Base-by-base conservation (phyloP, 2,329 filamentous ascomycete species). In the Aspergillus brasiliensis region DNA sequence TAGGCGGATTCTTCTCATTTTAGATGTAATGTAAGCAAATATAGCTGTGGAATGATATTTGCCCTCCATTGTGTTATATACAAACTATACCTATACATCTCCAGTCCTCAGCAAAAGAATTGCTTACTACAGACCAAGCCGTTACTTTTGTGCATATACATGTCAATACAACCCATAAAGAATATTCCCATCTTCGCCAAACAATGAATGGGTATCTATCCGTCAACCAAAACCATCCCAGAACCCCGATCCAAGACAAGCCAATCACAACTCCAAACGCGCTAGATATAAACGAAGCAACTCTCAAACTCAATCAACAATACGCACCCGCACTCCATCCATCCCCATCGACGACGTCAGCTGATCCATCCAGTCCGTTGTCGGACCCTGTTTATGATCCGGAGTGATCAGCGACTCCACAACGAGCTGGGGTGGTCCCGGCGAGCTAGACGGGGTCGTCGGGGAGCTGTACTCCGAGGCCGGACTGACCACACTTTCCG, bases 301-400 rank as follows among this genome's bases (percentile, higher is more conserved):
- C 34, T 28, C 34, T 42, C 11, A 28, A 3, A n/a, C 48, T 42
- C 23, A 44, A 19, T 23, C 25, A 10, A 42, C 37, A 54, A 42
- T 54, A 15, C 34, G 21, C 27, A 40, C 37, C 5, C 51, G 23
- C 37, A 54, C 25, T 5, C 51, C 34, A n/a, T 65, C 67, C 57
- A 70, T 55, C 2, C 68, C 68, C 67, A 69, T 69, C 2, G 67
- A 67, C 13, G 60, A 63, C 13, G 63, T 57, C 38, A 70, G 58
- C 13, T 61, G 66, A 28, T 70, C 68, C 68, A 70, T 69, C 68
- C 67, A 69, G 48, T 69, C 62, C 1, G 66, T 64, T 2, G 63
- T 67, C 0, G 65, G 61, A 7, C 66, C 59, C 19, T 66, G 58
- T 15, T 57, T 60, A 2, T 57, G 60, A 2, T 63, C 60, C 2